Evolutionary conservation across 192 early-diverging fungal species (phyloP).

Genomic region (Endogone sp.): DNA sequence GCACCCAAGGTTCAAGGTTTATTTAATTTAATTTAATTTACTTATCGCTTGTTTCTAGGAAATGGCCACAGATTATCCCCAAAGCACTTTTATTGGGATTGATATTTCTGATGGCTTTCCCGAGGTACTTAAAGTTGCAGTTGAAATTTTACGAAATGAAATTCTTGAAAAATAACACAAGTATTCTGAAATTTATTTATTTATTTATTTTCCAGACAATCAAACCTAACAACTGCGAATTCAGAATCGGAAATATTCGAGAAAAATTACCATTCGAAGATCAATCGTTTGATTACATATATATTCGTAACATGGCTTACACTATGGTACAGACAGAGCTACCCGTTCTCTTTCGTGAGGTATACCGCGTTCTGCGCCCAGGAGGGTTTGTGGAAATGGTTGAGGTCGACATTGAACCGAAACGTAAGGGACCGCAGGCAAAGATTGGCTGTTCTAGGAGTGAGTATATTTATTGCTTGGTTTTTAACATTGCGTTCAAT

Average conservation of each 20-base stretch:
- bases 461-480: neutral
- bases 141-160: no score
- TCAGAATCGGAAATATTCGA: neutral
- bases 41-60: no score
- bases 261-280: neutral
- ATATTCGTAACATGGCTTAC: neutral
- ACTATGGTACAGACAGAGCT: neutral
- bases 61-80: constrained; percentile 20
- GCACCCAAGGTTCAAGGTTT: no score
- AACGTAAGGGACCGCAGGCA: neutral
- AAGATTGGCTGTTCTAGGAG: neutral
- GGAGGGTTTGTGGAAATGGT: neutral
- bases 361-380: neutral
- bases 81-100: constrained; percentile 13
- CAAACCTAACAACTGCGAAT: neutral
- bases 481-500: neutral
- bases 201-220: neutral
- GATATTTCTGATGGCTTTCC: constrained; percentile 9
- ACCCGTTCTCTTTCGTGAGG: neutral
- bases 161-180: no score
- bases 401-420: neutral
- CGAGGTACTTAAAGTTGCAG: neutral
- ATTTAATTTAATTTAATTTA: no score
- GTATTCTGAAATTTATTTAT: no score
- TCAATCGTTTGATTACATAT: neutral